Evolutionary conservation across 352 stramenopile genomes (phyloP), one percentile per base, ranked within the genome.

Genomic region (Phytophthora aleatoria): DNA sequence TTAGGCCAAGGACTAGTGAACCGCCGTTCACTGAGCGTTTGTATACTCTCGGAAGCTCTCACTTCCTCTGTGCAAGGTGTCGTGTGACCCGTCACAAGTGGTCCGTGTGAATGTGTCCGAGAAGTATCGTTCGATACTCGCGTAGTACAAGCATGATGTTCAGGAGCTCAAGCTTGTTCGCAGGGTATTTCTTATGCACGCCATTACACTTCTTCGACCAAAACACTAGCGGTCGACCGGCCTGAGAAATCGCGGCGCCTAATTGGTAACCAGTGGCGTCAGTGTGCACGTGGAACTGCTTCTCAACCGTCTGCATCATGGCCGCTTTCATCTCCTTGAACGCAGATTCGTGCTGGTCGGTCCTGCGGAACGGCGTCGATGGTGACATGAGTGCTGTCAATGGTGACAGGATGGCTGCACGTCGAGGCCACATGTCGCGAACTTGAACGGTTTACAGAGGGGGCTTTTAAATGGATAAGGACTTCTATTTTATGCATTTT

Each of bases 51-150:
- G 16, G 16, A 20, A 20, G 16, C 0, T 20, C 16, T 20, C 16
- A 20, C 16, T 20, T 20, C 16, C 16, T 20, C 16, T 20, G 16
- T 20, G 16, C 16, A 20, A 20, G 16, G 16, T 20, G 16, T 20
- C 16, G 16, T 20, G 16, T 20, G 16, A 0, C 16, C 16, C 16
- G 16, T 20, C 16, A 20, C 9, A 62, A 15, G 10, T 62, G 55
- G 5, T 62, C 55, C 5, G 42, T 55, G 20, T 33, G 30, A 5
- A 55, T 35, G 20, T 62, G 55, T 0, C 55, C 55, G 1, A 59
- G 27, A 0, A 50, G 38, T 0, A 59, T 5, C 3, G 38, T 59
- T 0, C 27, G 16, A 8, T 54, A 54, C 26, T 62, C 33, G 1
- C 33, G 43, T 1, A 62, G 31, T 15, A 50, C 13, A 0, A 54